These are phyloP conservation scores for Spongispora temasekensis DNA, from an alignment of 1,284 basidiomycete species.

Conservation along the genomic window DNA sequence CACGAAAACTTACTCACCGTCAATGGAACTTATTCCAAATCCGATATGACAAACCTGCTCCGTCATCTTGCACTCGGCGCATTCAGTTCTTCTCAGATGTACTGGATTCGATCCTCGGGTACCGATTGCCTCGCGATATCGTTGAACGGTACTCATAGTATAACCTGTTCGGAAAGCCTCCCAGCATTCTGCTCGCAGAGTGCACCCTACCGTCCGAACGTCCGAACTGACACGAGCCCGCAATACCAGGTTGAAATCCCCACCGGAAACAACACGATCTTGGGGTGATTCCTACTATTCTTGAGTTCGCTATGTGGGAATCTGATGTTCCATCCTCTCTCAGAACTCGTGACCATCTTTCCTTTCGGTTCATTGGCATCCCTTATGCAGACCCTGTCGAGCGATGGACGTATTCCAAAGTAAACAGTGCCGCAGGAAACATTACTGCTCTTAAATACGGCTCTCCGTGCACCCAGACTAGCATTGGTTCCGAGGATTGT, in stretches of 20 bases:
- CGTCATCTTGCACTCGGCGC: constrained; percentile 12
- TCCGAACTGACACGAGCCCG: constrained; percentile 3
- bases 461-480: constrained; percentile 29
- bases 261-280: constrained; percentile 9
- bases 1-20: constrained; percentile 11
- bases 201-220: constrained; percentile 14
- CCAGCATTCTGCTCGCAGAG: constrained; percentile 15
- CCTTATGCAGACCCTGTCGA: constrained; percentile 29
- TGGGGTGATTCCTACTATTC: constrained; percentile 3
- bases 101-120: constrained; percentile 13
- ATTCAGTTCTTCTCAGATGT: constrained; percentile 7
- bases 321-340: background rate
- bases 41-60: constrained; percentile 10
- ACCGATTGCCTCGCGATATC: constrained; percentile 11
- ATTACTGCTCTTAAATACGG: constrained; percentile 34
- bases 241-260: constrained; percentile 9
- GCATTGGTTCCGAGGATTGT: constrained; percentile 34
- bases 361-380: constrained; percentile 33
- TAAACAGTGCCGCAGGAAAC: constrained; percentile 17
- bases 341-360: constrained; percentile 28
- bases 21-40: constrained; percentile 11
- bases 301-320: no score
- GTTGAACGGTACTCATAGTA: background rate
- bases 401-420: constrained; percentile 28
- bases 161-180: constrained; percentile 1